Evolutionary conservation across 352 stramenopile genomes (phyloP).

Genomic region (Pythium volutum): DNA sequence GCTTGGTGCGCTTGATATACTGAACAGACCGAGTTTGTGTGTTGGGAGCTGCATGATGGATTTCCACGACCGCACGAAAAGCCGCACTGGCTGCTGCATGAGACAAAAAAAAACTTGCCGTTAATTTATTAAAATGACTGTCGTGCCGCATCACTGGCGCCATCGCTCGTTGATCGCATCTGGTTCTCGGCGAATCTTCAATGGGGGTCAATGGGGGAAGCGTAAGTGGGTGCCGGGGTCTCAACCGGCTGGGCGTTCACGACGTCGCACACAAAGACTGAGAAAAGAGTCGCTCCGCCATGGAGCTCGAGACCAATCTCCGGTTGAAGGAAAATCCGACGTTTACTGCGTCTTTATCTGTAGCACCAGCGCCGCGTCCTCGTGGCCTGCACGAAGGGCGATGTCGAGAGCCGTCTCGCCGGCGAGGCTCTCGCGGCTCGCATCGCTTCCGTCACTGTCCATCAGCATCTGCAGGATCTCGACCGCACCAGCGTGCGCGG

Average conservation of each 20-base stretch:
- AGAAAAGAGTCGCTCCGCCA: too few relatives aligned
- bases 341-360: background rate
- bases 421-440: constrained; percentile 2
- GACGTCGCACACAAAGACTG: background rate
- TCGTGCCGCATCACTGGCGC: background rate
- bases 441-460: constrained; percentile 4
- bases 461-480: constrained; percentile 16
- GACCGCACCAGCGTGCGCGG: constrained; percentile 37
- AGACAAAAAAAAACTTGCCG: background rate
- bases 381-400: constrained; percentile 6
- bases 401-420: constrained; percentile 21
- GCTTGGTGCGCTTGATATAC: too few relatives aligned
- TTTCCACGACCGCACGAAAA: background rate
- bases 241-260: background rate
- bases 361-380: background rate
- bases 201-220: too few relatives aligned
- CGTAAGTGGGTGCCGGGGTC: background rate
- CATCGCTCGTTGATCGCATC: too few relatives aligned
- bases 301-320: too few relatives aligned
- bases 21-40: too few relatives aligned
- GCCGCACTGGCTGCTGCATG: background rate
- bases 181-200: background rate
- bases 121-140: too few relatives aligned
- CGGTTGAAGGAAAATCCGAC: too few relatives aligned
- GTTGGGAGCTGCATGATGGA: background rate